Evolutionary conservation across 2,329 filamentous ascomycete genomes (phyloP), one percentile per base, ranked within the genome.

Genomic region (Aspergillus aculeatus): DNA sequence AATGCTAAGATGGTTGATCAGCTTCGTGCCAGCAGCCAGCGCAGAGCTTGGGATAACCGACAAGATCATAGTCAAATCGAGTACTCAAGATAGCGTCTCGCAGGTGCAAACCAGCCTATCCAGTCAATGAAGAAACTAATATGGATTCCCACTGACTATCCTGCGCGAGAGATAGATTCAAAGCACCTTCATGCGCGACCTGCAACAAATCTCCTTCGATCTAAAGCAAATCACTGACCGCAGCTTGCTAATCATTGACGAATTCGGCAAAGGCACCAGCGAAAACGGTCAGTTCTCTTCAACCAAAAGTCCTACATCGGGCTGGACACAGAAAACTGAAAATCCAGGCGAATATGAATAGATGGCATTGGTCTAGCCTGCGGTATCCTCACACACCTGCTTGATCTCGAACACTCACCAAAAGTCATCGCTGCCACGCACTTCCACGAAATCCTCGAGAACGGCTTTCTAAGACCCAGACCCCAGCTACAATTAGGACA

Each of bases 221-320:
- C 81, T 95, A 53, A 89, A 84, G 59, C 84, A 91, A 56, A 87
- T 89, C 4, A 96, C 92, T 0, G 80, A 84, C 12, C 84, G 86
- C 51, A 97, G 91, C 69, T 80, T 99, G 5, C 74, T 99, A 1
- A 81, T 99, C n/a, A 86, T 98, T 49, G 95, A 99, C 68, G 95
- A 99, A 70, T 98, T 99, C 68, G 87, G 87, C 1, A 89, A 89
- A 72, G 87, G 87, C 2, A 89, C 87, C 0, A 84, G 87, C 60
- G 82, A 83, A 12, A 81, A 80, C 60, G 81, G 81, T 81, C 49
- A 41, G 67, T 66, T 16, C 44, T 4, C 11, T 44, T 5, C 19
- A 23, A 47, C 21, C 4, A 2, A 38, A 44, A 11, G 16, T 11
- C 19, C 29, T 31, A 26, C 32, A 7, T 44, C 14, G 7, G 7